These are phyloP conservation scores for Phialophora chinensis DNA, from an alignment of 2,329 filamentous ascomycete species.

Conservation along the genomic window DNA sequence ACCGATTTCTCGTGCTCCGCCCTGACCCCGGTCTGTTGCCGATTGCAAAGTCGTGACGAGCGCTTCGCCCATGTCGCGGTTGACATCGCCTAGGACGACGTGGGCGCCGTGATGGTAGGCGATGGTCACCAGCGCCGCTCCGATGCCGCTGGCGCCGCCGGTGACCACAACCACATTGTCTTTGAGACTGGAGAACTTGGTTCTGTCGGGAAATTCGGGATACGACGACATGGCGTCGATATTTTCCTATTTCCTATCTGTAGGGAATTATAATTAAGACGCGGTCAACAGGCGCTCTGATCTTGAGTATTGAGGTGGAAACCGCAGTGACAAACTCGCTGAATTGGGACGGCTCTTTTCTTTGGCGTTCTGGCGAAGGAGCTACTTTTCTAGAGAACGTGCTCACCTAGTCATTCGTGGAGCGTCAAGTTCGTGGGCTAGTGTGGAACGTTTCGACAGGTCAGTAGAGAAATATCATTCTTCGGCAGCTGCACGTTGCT, in stretches of 20 bases:
- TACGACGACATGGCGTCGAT: background rate
- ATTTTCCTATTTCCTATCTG: background rate
- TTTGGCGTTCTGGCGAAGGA: too few species aligned
- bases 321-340: too few species aligned
- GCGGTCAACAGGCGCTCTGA: background rate
- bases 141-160: conserved; percentile 51
- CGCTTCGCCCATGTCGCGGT: conserved; percentile 39
- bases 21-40: background rate
- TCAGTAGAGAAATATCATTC: too few species aligned
- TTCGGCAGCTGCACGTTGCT: too few species aligned
- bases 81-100: conserved; percentile 53
- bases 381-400: too few species aligned
- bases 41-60: conserved; percentile 20
- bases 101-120: conserved; percentile 49
- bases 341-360: too few species aligned
- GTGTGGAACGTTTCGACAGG: too few species aligned
- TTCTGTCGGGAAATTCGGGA: conserved; percentile 11
- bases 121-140: conserved; percentile 49
- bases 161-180: conserved; percentile 26
- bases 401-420: too few species aligned
- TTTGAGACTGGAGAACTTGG: conserved; percentile 12
- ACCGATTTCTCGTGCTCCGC: background rate
- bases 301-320: too few species aligned
- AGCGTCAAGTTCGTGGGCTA: too few species aligned
- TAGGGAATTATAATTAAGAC: too few species aligned